Evolutionary conservation across 1,139 yeast species (phyloP), one percentile per base, ranked within the genome.

Genomic region (Eremothecium sinecaudum): DNA sequence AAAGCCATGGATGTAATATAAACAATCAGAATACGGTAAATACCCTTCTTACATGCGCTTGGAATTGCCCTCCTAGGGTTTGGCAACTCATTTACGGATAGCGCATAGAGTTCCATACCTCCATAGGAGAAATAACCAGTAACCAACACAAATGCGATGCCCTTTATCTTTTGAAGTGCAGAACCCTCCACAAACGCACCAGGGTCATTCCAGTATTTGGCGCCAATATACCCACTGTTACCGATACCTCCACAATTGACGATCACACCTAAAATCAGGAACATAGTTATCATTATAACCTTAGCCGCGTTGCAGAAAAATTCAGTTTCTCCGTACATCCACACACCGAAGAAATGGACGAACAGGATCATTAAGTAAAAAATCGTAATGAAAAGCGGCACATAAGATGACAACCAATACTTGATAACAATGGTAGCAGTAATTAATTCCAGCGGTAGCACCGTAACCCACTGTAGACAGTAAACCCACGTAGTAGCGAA

Each of bases 111-210:
- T 61, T 82, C 93, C 29, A 81, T 75, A 50, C 93, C 92, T 35
- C 86, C 84, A 50, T 80, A 79, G 4, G 94, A 75, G 62, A 82
- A 84, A 18, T 92, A 87, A 23, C 92, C 90, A 21, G 79, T 72
- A 32, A 84, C 82, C 48, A 86, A 79, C 18, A 79, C 83, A 12
- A 80, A 68, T 51, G 87, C 77, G 23, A 83, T 75, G 47, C 95
- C 94, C 56, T 83, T 82, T 64, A 71, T 81, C 43, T 46, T 44
- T 15, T 45, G 40, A 21, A 42, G 36, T 19, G 32, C 28, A 11
- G 43, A 32, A 12, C 42, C 41, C 16, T 47, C 40, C 5, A 46
- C 46, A 32, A 53, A 52, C 3, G 94, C 71, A 34, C 81, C 82
- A 2, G 79, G 79, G 36, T 63, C 47, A 38, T 64, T 64, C 79